Evolutionary conservation across 345 rosid genomes (phyloP), one percentile per base, ranked within the genome.

Genomic region (Ceriops zippeliana): DNA sequence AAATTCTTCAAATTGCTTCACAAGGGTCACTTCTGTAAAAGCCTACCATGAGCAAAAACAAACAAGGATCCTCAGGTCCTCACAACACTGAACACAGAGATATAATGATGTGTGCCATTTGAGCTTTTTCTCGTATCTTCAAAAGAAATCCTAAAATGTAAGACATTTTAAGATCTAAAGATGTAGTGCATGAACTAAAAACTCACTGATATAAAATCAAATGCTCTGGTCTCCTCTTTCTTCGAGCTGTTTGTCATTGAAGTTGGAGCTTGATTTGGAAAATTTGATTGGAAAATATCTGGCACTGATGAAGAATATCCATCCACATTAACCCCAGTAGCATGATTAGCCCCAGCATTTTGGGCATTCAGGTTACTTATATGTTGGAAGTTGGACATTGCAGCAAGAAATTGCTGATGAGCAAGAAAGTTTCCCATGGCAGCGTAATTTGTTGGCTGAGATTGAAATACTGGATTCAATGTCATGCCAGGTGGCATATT

Each of bases 171-270:
- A 42, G 49, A 42, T 13, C 15, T 38, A 38, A 76, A 67, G 28
- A 70, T 71, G 27, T 62, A 31, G 56, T 16, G 63, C 27, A 61
- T 64, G 68, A 59, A 52, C 59, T 69, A 20, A 61, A 52, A 69
- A 85, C 97, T 86, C 84, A 93, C 98, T 1, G 95, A 88, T 75
- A 93, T 91, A 83, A 93, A 93, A 77, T 93, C 98, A 65, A 93
- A 93, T 65, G 98, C 98, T 73, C 81, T 86, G 19, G 90, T 91
- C 1, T 93, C 98, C 82, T 91, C 96, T 70, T 84, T 90, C 82
- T 88, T 88, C 7, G 85, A 76, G 70, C 63, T 79, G 80, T 79
- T 90, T 87, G 85, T 77, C 34, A 78, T 65, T 60, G 91, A 79
- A 69, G 65, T 81, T 61, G 97, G 86, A 75, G 75, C 51, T 76